Evolutionary conservation across 352 stramenopile genomes (phyloP), one percentile per base, ranked within the genome.

Genomic region (Phytophthora pinifolia): DNA sequence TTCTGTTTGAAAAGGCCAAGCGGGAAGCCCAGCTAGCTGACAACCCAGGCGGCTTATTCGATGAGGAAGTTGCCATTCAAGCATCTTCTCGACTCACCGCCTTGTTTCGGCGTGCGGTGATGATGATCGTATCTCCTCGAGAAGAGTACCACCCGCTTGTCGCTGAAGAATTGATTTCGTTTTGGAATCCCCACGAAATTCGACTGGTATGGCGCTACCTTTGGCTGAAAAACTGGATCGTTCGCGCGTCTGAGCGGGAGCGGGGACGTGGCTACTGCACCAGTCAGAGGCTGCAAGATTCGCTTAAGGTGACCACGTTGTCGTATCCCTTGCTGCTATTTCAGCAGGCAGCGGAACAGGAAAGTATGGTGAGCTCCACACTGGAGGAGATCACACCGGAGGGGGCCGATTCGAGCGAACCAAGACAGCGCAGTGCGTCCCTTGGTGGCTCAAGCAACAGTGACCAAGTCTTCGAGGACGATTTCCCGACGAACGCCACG

Each of bases 191-290:
- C 5, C 55, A 83, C 9, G 82, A 94, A 30, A 88, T 94, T 46
- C 72, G 79, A 22, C 54, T 88, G 7, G 79, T 94, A 36, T 94
- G 84, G 84, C 73, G 84, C 20, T 92, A 92, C 41, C 46, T 94
- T 3, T 94, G 82, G 82, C 64, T 94, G 9, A 88, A 88, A 29
- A 88, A 88, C 33, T 94, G 84, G 84, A 94, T 94, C 44, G 83
- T 92, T 15, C 70, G 77, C 15, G 75, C 84, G 9, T 86, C 76
- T 4, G 76, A 92, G 32, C 76, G 76, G n/a, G 79, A 92, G 45
- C 62, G 73, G 7, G 76, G 80, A 20, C 77, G 82, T 42, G 82
- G 78, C 0, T 92, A 89, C 46, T 75, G 54, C 2, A 80, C 69
- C 27, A 92, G 74, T 14, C 68, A 87, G 46, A 68, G 69, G 14